Evolutionary conservation across 768 basidiomycete species (phyloP), one percentile per base, ranked within the genome.

Genomic region (Macrolepiota fuliginosa): DNA sequence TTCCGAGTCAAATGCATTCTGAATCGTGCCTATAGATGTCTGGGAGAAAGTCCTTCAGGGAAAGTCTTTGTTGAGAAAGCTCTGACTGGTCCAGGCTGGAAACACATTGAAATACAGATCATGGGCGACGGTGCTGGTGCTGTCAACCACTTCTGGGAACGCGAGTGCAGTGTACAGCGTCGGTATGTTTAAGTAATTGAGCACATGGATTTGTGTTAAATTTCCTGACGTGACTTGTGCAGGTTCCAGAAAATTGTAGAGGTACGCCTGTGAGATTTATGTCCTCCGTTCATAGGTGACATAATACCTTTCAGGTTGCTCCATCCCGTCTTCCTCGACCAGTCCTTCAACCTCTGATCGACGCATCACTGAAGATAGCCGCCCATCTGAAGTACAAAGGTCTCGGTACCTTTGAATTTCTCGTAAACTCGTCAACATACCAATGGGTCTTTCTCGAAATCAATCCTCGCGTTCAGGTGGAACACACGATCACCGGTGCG

Each of bases 381-480:
- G 80, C 77, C 66, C 83, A 86, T 40, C 86, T 95, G 61, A 81
- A 83, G 24, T 96, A 96, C 76, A 81, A 87, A 63, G 92, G 93
- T 66, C 90, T 94, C 15, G 92, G 94, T 58, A 95, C 93, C 17
- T 91, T 90, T 47, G 94, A 96, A 76, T 95, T 91, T 80, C 79
- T 96, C 63, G 85, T 94, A 66, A 92, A 94, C 54, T 56, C 69
- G 68, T 83, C 88, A 65, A 81, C 83, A 67, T 83, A 84, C 63
- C 77, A 90, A 64, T 91, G 92, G 77, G 92, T 94, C 73, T 95
- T 95, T 73, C 90, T 95, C 65, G 92, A 94, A 72, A 92, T 94
- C 65, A 93, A 93, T 72, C 91, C 93, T 24, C 89, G 93, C 73
- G 91, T 95, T 58, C 94, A 96, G 72, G 94, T 96, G 71, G 94